Conservation (phyloP, 495 filamentous ascomycete genomes). For the Achaetomiella virescens region DNA sequence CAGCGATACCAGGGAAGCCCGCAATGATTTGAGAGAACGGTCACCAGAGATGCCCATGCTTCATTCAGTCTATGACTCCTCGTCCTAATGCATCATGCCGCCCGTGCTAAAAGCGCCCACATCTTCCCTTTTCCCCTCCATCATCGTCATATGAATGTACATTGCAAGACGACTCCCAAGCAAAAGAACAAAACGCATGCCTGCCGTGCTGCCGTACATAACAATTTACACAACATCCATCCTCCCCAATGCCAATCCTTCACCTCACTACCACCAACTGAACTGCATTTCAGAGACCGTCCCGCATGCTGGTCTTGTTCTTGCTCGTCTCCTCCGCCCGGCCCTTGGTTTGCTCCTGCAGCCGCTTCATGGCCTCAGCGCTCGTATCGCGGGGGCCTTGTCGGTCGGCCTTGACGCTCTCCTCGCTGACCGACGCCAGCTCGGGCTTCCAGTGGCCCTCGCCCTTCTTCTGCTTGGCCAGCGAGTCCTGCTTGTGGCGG, state of each 20-base stretch:
- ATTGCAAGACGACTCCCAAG: too few relatives aligned
- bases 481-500: constrained; percentile 62
- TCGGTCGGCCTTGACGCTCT: constrained; percentile 56
- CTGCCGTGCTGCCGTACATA: background rate
- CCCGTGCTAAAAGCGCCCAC: too few relatives aligned
- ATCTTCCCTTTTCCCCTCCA: background rate
- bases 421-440: constrained; percentile 74
- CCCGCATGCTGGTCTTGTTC: constrained; percentile 41
- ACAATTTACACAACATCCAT: background rate
- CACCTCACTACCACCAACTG: background rate
- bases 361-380: constrained; percentile 30
- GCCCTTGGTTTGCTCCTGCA: constrained; percentile 49
- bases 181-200: too few relatives aligned
- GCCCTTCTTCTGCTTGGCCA: constrained; percentile 66
- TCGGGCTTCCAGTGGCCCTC: constrained; percentile 76
- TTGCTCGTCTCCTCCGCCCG: constrained; percentile 44
- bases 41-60: too few relatives aligned
- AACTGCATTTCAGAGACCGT: constrained; percentile 29
- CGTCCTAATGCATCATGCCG: too few relatives aligned
- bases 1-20: too few relatives aligned
- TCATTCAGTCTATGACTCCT: too few relatives aligned
- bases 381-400: constrained; percentile 3
- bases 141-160: too few relatives aligned
- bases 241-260: background rate
- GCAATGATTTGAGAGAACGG: too few relatives aligned